These are phyloP conservation scores for Leccinellum albellum DNA, from an alignment of 768 basidiomycete genomes.

Conservation along the genomic window DNA sequence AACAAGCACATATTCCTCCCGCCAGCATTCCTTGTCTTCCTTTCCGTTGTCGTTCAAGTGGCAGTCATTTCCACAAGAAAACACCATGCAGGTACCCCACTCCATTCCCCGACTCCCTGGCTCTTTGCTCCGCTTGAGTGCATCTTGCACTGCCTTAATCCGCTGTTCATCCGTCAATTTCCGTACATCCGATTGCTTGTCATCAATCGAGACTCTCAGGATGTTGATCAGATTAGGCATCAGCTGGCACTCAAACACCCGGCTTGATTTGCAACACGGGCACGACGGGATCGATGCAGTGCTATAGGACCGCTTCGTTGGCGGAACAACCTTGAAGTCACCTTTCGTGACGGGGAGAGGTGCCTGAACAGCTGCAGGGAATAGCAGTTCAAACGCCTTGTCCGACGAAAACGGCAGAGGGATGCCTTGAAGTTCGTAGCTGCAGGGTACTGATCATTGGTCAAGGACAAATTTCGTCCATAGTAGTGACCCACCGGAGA, in stretches of 20 bases:
- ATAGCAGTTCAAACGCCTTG: conserved; percentile 65
- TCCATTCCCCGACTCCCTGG: conserved; percentile 71
- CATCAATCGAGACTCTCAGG: conserved; percentile 38
- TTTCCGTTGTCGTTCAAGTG: conserved; percentile 42
- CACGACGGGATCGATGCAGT: conserved; percentile 59
- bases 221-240: conserved; percentile 92
- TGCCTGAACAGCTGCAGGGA: conserved; percentile 48
- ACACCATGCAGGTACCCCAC: conserved; percentile 91
- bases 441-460: conserved; percentile 27
- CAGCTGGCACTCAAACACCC: conserved; percentile 90
- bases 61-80: conserved; percentile 84
- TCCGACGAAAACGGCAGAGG: conserved; percentile 89
- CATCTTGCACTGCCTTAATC: conserved; percentile 54
- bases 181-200: conserved; percentile 23
- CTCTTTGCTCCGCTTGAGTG: conserved; percentile 45
- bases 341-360: conserved; percentile 57
- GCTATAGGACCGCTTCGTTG: conserved; percentile 51
- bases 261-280: conserved; percentile 56
- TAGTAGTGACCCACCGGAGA: conserved; percentile 53
- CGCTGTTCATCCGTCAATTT: conserved; percentile 65
- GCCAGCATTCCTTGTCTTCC: conserved; percentile 49
- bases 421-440: conserved; percentile 83
- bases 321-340: conserved; percentile 49
- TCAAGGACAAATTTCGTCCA: background rate
- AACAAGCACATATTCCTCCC: conserved; percentile 69